phyloP scores from a whole-genome alignment of 345 rosid species.

The Hibiscus tridactylites region DNA sequence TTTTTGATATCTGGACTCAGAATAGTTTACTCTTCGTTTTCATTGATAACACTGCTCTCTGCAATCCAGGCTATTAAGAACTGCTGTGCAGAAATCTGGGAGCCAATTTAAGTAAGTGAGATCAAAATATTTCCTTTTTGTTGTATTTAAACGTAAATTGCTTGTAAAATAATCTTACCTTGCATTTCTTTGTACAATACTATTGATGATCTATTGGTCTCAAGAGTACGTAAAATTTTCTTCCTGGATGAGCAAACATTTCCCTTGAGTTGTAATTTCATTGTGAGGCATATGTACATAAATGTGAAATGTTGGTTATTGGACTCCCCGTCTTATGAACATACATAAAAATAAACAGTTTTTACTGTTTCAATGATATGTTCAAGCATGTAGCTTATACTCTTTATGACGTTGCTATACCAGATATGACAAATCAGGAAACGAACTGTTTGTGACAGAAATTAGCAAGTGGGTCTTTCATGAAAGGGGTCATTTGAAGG shows the following conservation, averaged over 20 bases:
- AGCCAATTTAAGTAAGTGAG: constrained; percentile 36
- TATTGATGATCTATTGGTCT: not conserved
- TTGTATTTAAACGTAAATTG: not conserved
- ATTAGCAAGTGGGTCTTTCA: constrained; percentile 72
- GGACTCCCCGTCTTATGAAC: not conserved
- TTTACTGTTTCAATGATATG: not conserved
- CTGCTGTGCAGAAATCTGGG: constrained; percentile 56
- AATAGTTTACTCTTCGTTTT: not conserved
- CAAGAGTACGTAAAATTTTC: not conserved
- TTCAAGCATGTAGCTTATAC: constrained; percentile 8
- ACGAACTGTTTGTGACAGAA: constrained; percentile 63
- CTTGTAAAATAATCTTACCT: not conserved
- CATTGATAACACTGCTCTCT: constrained; percentile 12
- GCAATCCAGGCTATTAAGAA: constrained; percentile 41
- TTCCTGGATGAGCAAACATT: not conserved
- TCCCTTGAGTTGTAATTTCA: not conserved
- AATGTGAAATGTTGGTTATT: not conserved
- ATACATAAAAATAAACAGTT: not conserved
- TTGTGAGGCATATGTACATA: not conserved
- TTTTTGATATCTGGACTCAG: not conserved
- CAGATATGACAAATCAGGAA: constrained; percentile 58
- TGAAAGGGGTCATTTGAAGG: constrained; percentile 73
- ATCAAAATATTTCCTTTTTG: not conserved
- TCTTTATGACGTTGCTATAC: constrained; percentile 7
- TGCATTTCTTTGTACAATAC: not conserved